Percentiles rank a stretch among this genome's conserved stretches.
These are phyloP conservation scores for Plasmodium falciparum DNA, from an alignment of 169 alveolate species.

Conservation along the genomic window DNA sequence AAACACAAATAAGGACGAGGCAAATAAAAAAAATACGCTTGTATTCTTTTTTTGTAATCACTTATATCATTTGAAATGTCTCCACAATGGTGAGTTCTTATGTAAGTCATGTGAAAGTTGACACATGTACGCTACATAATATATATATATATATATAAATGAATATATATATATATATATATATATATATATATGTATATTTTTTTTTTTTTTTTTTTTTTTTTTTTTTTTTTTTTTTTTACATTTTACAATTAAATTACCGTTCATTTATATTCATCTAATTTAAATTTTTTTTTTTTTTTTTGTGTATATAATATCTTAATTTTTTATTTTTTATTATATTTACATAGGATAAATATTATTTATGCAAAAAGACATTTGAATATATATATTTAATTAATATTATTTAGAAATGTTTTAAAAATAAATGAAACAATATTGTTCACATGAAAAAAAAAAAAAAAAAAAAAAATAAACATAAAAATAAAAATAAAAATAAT, in stretches of 20 bases:
- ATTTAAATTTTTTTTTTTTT: too few species aligned
- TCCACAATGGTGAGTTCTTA: neutral
- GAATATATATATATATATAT: too few species aligned
- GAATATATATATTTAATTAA: neutral
- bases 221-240: neutral
- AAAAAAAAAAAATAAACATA: neutral
- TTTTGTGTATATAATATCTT: too few species aligned
- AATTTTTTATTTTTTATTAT: too few species aligned
- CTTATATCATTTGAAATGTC: conserved; percentile 50
- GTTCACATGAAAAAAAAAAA: neutral
- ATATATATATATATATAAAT: too few species aligned
- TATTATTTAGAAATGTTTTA: neutral
- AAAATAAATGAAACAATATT: neutral
- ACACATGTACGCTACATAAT: too few species aligned
- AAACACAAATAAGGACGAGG: neutral
- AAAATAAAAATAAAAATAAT: too few species aligned
- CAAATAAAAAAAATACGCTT: conserved; percentile 14
- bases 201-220: conserved; percentile 18
- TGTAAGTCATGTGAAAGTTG: neutral
- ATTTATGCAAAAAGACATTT: neutral
- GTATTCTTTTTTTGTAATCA: conserved; percentile 71
- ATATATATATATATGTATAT: neutral
- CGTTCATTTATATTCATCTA: too few species aligned
- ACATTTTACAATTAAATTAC: too few species aligned
- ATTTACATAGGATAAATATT: too few species aligned